Evolutionary conservation across 225 moss, liverwort and hornwort genomes (phyloP), one percentile per base, ranked within the genome.

Genomic region (Pleurozium schreberi): DNA sequence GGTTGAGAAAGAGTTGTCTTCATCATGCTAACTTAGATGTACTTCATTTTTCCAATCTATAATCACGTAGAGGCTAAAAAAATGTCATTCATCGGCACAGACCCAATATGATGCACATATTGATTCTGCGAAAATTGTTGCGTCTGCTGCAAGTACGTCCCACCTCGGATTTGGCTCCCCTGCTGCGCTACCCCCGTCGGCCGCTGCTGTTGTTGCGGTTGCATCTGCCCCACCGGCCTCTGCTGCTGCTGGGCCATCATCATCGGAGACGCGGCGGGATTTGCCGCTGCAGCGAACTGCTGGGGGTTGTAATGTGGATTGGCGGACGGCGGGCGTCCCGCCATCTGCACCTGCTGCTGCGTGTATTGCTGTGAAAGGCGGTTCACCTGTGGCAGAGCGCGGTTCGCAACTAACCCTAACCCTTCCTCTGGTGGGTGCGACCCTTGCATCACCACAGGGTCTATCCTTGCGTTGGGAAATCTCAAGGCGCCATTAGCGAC

Each of bases 291-390:
- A 82, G 84, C 91, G 55, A 85, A 95, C 85, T 93, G 93, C 86
- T 92, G 93, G 3, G 91, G 75, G 63, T 90, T 95, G 78, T 92
- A 95, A 92, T 94, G 94, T 21, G 92, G 90, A 62, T 90, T 90
- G 68, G 71, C 88, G 57, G 91, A 36, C 53, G 93, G 91, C 26
- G 94, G 91, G 55, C 94, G 92, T 61, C 91, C 87, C 76, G 89
- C 92, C 93, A 92, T 92, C 26, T 83, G 38, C 71, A 89, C 80
- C 40, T 90, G 90, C 91, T 88, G 92, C 15, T 91, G 42, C 40
- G 90, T 42, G 43, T 38, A 43, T 21, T 78, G 90, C 11, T 70
- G 74, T 19, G 57, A 22, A 36, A 61, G 90, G 31, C 84, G 86
- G 67, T 92, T 83, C 85, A 34, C 59, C 64, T 75, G 60, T 36